Conservation (phyloP, 768 basidiomycete species). For the Paxillus ammoniavirescens region DNA sequence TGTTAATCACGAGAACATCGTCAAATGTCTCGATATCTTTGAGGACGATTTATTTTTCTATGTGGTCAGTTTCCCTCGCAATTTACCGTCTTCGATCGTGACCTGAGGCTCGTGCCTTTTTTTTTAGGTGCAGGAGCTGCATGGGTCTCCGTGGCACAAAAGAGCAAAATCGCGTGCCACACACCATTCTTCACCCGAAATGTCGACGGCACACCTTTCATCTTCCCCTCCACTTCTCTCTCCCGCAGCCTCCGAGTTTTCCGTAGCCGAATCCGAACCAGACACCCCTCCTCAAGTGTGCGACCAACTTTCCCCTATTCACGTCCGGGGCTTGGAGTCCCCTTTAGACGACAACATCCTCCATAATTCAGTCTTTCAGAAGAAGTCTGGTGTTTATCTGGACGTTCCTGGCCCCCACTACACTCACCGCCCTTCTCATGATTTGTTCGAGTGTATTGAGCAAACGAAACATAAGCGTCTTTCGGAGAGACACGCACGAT, state of each 20-base stretch:
- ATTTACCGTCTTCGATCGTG: background rate
- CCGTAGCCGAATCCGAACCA: constrained; percentile 42
- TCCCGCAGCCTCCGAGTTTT: constrained; percentile 51
- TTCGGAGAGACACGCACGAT: constrained; percentile 72
- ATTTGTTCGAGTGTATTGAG: constrained; percentile 95
- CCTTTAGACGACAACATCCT: constrained; percentile 9
- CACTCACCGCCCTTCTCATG: constrained; percentile 78
- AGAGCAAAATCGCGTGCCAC: constrained; percentile 32
- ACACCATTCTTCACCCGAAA: constrained; percentile 25
- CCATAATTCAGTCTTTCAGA: constrained; percentile 5
- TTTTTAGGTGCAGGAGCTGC: constrained; percentile 82
- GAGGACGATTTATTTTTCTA: constrained; percentile 87
- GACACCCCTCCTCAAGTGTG: constrained; percentile 41
- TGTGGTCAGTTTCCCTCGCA: constrained; percentile 51
- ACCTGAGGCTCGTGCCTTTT: constrained; percentile 8
- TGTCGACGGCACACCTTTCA: constrained; percentile 21
- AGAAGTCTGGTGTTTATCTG: constrained; percentile 10
- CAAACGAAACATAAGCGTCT: constrained; percentile 78
- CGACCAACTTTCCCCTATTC: constrained; percentile 21
- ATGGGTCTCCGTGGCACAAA: constrained; percentile 85
- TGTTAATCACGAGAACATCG: constrained; percentile 77
- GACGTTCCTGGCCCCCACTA: constrained; percentile 40
- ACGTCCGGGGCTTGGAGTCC: constrained; percentile 15
- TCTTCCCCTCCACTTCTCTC: constrained; percentile 55
- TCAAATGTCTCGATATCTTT: constrained; percentile 80